Percentiles rank a stretch among this genome's conserved stretches.
phyloP scores from a whole-genome alignment of 306 rosid genomes.

The Biancaea sappan region DNA sequence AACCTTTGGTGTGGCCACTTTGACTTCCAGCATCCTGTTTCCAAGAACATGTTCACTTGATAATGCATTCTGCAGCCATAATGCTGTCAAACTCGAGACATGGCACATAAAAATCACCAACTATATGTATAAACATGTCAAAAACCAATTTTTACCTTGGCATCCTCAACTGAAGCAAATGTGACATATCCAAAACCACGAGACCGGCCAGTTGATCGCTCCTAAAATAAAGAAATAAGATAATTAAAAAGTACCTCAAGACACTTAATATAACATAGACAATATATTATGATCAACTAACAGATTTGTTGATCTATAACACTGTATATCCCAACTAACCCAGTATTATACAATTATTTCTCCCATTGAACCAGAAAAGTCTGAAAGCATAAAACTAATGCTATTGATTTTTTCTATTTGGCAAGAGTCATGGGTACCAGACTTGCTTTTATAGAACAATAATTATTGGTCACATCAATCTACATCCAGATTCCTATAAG shows the following conservation, averaged over 20 bases:
- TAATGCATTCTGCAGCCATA: conserved; percentile 62
- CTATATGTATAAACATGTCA: background rate
- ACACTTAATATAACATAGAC: background rate
- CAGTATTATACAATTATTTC: background rate
- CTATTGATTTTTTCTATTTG: background rate
- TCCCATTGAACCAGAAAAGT: background rate
- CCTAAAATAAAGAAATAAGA: conserved; percentile 48
- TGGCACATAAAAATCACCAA: background rate
- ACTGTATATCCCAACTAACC: background rate
- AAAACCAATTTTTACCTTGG: conserved; percentile 57
- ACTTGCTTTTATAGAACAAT: background rate
- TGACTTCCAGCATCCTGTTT: conserved; percentile 90
- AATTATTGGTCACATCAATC: background rate
- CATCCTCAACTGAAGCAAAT: conserved; percentile 85
- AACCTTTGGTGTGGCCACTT: conserved; percentile 99
- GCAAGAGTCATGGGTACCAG: background rate
- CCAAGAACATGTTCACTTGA: conserved; percentile 89
- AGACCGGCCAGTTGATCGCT: conserved; percentile 90
- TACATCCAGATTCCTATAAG: background rate
- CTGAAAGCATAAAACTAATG: background rate
- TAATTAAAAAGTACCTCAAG: background rate
- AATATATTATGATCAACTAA: background rate
- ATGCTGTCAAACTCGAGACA: conserved; percentile 5
- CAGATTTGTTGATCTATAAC: background rate
- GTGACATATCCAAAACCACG: conserved; percentile 99